These are phyloP conservation scores for Sphagnum magellanicum DNA, from an alignment of 228 moss, liverwort and hornwort genomes.

Conservation along the genomic window DNA sequence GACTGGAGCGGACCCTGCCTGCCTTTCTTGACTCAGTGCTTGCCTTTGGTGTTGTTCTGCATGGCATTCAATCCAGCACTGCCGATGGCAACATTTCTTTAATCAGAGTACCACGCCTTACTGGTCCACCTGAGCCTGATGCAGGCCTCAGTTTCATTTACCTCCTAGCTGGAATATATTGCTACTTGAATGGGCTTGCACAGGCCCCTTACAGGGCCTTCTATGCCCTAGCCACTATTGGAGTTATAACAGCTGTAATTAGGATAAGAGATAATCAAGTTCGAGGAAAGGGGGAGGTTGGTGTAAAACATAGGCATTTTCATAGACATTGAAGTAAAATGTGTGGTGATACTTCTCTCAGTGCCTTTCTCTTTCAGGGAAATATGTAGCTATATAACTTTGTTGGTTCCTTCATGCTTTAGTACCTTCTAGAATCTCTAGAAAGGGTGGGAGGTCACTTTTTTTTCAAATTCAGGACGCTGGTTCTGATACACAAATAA, in stretches of 20 bases:
- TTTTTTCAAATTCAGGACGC: too few relatives aligned
- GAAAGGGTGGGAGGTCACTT: too few relatives aligned
- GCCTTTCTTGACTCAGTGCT: conserved; percentile 67
- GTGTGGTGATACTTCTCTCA: neutral
- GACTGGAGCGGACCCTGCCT: conserved; percentile 67
- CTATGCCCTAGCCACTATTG: conserved; percentile 71
- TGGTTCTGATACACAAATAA: too few relatives aligned
- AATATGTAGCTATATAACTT: too few relatives aligned
- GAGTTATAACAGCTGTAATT: conserved; percentile 52
- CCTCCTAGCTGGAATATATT: conserved; percentile 65
- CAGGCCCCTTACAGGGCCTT: conserved; percentile 79
- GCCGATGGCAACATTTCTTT: conserved; percentile 61
- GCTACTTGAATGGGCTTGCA: conserved; percentile 78
- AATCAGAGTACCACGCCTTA: conserved; percentile 42
- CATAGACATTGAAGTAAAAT: conserved; percentile 56
- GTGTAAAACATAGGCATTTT: conserved; percentile 51
- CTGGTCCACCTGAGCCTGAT: conserved; percentile 39
- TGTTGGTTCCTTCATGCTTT: too few relatives aligned
- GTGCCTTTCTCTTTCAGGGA: neutral
- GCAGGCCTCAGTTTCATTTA: conserved; percentile 79
- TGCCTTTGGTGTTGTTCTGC: conserved; percentile 65
- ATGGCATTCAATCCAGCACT: conserved; percentile 62
- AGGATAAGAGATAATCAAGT: conserved; percentile 63
- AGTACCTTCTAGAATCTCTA: too few relatives aligned
- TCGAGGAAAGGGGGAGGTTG: conserved; percentile 51